Evolutionary conservation across 306 rosid genomes (phyloP), one percentile per base, ranked within the genome.

Genomic region (Neltuma alba): DNA sequence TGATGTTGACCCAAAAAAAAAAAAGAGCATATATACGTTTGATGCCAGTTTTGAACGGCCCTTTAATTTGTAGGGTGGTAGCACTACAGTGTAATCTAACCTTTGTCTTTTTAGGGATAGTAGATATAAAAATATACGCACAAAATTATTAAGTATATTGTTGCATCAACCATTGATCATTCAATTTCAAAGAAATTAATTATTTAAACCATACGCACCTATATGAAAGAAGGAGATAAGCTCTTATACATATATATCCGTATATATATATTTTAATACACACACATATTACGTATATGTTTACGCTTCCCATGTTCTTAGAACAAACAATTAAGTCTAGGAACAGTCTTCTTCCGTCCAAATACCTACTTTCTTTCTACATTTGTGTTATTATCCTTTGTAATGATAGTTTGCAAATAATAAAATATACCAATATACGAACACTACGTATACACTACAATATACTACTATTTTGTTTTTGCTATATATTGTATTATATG

Each of bases 11-110:
- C n/a, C n/a, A n/a, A n/a, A n/a, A n/a, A n/a, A n/a, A n/a, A n/a
- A n/a, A n/a, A n/a, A n/a, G n/a, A n/a, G n/a, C n/a, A n/a, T 0
- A 25, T 23, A 12, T 57, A 12, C 9, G 63, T 50, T 78, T 36
- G 79, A 79, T 75, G 77, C 86, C 68, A 67, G 42, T 80, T n/a
- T n/a, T 80, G 71, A 82, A 81, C 57, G 66, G 76, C 28, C 41
- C 23, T 52, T 50, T n/a, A n/a, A n/a, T n/a, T 13, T 83, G 87
- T 69, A 70, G 70, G 82, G 72, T 25, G 78, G 87, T 83, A 75
- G 71, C 50, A 79, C 79, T 50, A 76, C 86, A 82, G 27, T 58
- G 57, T 63, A 78, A 85, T 89, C 82, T 81, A 80, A 18, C 79
- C 1, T 66, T 79, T 78, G 76, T 79, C 63, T 41, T 85, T 21